Evolutionary conservation across 2,329 filamentous ascomycete genomes (phyloP), one percentile per base, ranked within the genome.

Genomic region (Ascochyta lentis): DNA sequence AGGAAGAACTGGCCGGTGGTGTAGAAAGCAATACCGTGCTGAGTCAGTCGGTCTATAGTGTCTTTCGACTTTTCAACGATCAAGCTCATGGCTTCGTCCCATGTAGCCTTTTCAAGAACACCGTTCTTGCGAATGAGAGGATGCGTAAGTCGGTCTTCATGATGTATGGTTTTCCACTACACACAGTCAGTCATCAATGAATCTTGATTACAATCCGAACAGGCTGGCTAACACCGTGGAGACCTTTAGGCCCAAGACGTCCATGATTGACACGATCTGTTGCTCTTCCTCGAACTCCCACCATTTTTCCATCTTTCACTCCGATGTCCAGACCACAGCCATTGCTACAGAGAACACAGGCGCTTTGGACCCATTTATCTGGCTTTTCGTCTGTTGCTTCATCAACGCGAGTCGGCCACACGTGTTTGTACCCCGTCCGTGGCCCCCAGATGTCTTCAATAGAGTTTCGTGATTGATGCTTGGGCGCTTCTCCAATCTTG

Each of bases 21-120:
- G 23, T 52, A 52, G 29, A 52, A 52, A 15, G 49, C 49, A 6
- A 56, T 52, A 16, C 48, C 48, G 29, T 56, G 54, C 38, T 50
- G 49, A 2, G 54, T 56, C 24, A 56, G 43, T 13, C 41, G 49
- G 4, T 52, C 43, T 8, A 52, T 56, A 8, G 44, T 51, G 10
- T 48, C 12, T 26, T 45, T 51, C n/a, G 54, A 52, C 37, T 56
- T 56, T 33, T 56, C 43, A 9, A 53, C 45, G 23, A 58, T 58
- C 26, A 58, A 24, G 24, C 44, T 54, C 49, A 58, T 58, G 13
- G 54, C 54, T 42, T 58, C 54, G 33, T 58, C 49, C 54, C 49
- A 58, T 19, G 54, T 49, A 13, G 49, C 49, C 23, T 40, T 51
- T 27, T 49, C 44, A 31, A 56, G 53, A 40, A 51, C 44, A 23